These are phyloP conservation scores for Lolium perenne DNA, from an alignment of 176 grass and related monocot genomes.

Conservation along the genomic window DNA sequence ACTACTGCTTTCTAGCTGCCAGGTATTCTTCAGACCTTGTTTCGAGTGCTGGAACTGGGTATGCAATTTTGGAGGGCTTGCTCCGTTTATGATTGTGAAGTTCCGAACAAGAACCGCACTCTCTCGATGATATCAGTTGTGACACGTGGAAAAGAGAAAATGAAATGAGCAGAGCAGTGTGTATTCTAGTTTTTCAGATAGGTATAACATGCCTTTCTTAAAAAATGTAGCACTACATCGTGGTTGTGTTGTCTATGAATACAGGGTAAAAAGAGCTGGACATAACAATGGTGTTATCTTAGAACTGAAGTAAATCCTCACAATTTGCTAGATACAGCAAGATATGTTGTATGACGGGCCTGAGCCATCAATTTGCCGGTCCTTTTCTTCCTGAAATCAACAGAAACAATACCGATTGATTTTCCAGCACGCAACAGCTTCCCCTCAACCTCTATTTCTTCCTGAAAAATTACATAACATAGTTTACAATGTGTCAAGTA, in stretches of 20 bases:
- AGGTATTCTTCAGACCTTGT: not conserved
- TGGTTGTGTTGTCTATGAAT: slow-evolving; percentile 13
- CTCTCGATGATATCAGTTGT: not conserved
- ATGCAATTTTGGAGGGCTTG: not conserved
- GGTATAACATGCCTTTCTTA: slow-evolving; percentile 1
- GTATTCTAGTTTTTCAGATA: slow-evolving; percentile 8
- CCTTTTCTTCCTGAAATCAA: slow-evolving; percentile 86
- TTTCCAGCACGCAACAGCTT: slow-evolving; percentile 78
- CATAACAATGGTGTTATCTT: slow-evolving; percentile 17
- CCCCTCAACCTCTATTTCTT: slow-evolving; percentile 89
- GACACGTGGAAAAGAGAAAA: not conserved
- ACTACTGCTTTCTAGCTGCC: slow-evolving; percentile 4
- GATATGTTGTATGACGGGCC: slow-evolving; percentile 85
- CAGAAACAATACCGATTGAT: slow-evolving; percentile 57
- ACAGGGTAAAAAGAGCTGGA: not conserved
- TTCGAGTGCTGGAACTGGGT: not conserved
- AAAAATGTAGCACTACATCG: not conserved
- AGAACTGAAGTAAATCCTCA: slow-evolving; percentile 42
- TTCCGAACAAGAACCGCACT: not conserved
- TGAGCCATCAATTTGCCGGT: slow-evolving; percentile 86
- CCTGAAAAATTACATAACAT: slow-evolving; percentile 55
- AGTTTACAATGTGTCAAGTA: not conserved
- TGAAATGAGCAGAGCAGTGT: not conserved
- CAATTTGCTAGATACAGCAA: slow-evolving; percentile 78
- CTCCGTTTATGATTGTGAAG: not conserved